Conservation (phyloP, 345 rosid genomes). For the Xanthoceras sorbifolium region DNA sequence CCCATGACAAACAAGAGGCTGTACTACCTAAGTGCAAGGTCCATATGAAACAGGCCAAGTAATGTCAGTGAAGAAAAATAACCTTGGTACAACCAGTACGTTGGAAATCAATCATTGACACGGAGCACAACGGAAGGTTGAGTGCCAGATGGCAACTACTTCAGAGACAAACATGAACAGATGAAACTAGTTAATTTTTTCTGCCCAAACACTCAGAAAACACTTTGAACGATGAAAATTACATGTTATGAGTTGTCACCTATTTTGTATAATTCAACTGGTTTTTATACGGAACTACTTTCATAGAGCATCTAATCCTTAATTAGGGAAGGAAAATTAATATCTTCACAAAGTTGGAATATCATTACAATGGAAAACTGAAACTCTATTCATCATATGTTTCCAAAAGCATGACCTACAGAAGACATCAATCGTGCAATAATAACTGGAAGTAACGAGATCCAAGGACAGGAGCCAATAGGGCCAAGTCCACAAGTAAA, state of each 20-base stretch:
- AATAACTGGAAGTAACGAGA: neutral
- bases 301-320: neutral
- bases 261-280: constrained; percentile 3
- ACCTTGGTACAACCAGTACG: neutral
- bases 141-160: neutral
- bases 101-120: neutral
- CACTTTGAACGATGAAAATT: neutral
- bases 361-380: neutral
- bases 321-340: neutral
- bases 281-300: neutral
- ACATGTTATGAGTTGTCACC: neutral
- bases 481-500: neutral
- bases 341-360: neutral
- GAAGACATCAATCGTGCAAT: neutral
- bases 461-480: constrained; percentile 1
- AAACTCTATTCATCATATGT: neutral
- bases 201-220: neutral
- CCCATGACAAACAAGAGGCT: neutral
- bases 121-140: neutral
- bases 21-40: constrained; percentile 2
- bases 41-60: neutral
- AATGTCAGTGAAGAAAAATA: neutral
- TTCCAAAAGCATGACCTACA: neutral
- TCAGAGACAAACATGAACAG: neutral
- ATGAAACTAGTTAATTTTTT: neutral